Evolutionary conservation across 331 rosid genomes (phyloP), one percentile per base, ranked within the genome.

Genomic region (Erythrophleum ivorense): DNA sequence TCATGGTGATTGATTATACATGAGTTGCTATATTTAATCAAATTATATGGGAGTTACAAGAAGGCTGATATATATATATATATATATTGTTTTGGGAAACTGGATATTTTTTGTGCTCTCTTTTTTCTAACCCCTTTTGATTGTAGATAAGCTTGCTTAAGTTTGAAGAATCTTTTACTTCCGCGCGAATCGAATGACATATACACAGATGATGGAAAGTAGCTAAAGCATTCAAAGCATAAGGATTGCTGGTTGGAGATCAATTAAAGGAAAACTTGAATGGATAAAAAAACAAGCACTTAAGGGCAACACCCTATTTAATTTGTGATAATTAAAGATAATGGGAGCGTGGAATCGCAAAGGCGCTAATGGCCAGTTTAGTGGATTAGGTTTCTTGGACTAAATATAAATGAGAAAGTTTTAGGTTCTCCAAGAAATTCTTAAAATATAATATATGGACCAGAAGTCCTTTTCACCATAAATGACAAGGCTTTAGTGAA

Each of bases 301-400:
- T 36, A 69, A 78, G 60, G 67, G 50, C 59, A 46, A 31, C 79
- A 67, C 31, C 57, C 40, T 21, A 48, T 29, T 78, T 2, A 36
- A 36, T 36, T 36, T 2, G 5, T 36, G 40, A 36, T 68, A 65
- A 77, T 67, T 49, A 50, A 67, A 6, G 67, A 78, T 71, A 29
- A 34, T 65, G 80, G 78, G 73, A 58, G 40, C 38, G 41, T 74
- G 88, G 79, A 79, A 43, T 73, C 75, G 16, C 31, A 43, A 60
- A 49, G 63, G 57, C 15, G 79, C 58, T 59, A 82, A 55, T 45
- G 70, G 73, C 79, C 64, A 19, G 33, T 55, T 24, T 68, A 60
- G 77, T 79, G 84, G 86, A 70, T 79, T 75, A 75, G 84, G 84
- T 82, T 53, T 78, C 75, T 33, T 43, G 75, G 41, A 74, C 19